Evolutionary conservation across 1,284 basidiomycete genomes (phyloP).

Genomic region (Cerrena zonata): DNA sequence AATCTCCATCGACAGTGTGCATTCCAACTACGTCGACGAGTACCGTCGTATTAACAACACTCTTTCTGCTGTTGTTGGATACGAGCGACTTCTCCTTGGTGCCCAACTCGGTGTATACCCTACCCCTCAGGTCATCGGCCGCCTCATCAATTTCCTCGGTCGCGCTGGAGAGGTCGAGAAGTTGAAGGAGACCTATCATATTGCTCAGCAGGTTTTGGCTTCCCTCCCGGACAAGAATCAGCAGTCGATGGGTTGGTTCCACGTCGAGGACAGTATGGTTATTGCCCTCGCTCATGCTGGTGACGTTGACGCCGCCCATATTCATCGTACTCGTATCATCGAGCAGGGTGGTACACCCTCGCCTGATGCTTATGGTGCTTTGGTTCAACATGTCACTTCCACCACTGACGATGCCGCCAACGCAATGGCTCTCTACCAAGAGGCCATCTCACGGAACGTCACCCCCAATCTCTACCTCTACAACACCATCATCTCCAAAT

Average conservation of each 20-base stretch:
- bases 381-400: constrained; percentile 83
- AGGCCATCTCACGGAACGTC: constrained; percentile 69
- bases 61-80: constrained; percentile 28
- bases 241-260: constrained; percentile 65
- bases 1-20: constrained; percentile 18
- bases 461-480: constrained; percentile 81
- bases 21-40: constrained; percentile 38
- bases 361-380: constrained; percentile 85
- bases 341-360: constrained; percentile 74
- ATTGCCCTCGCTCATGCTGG: constrained; percentile 78
- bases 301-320: constrained; percentile 71
- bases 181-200: constrained; percentile 63
- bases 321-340: constrained; percentile 76
- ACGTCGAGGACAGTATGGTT: constrained; percentile 84
- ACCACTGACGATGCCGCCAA: constrained; percentile 90
- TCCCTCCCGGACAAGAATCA: constrained; percentile 40
- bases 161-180: constrained; percentile 57
- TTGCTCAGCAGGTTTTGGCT: constrained; percentile 59
- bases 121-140: constrained; percentile 48
- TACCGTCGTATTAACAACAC: constrained; percentile 27
- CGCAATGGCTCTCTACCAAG: constrained; percentile 78
- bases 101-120: constrained; percentile 42
- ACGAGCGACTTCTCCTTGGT: constrained; percentile 34
- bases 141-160: constrained; percentile 66
- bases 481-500: constrained; percentile 93